Evolutionary conservation across 1,284 basidiomycete genomes (phyloP).

Genomic region (Naganishia sp.): DNA sequence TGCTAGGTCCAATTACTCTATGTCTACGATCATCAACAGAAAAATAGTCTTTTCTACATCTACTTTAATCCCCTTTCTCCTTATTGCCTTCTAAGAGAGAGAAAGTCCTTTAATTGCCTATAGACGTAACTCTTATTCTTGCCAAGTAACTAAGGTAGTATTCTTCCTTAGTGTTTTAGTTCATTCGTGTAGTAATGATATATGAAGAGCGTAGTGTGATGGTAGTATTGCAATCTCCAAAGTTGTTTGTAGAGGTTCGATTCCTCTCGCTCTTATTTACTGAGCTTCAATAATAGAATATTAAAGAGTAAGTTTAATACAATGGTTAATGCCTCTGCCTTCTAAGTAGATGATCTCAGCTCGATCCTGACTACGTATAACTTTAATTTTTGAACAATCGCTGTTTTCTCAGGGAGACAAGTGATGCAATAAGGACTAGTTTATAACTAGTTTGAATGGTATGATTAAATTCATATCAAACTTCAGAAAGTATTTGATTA

Average conservation of each 20-base stretch:
- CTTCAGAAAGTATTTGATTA: constrained; percentile 35
- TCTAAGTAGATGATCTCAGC: constrained; percentile 6
- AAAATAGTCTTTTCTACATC: neutral
- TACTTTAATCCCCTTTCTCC: constrained; percentile 8
- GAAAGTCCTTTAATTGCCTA: no score
- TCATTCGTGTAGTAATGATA: no score
- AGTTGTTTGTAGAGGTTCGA: constrained; percentile 9
- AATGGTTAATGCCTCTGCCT: constrained; percentile 9
- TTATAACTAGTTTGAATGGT: constrained; percentile 13
- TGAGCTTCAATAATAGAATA: no score
- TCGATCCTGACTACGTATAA: constrained; percentile 6
- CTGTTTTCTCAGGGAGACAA: no score
- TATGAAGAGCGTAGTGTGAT: constrained; percentile 1
- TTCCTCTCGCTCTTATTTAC: constrained; percentile 12
- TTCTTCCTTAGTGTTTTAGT: no score
- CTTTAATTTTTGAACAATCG: constrained; percentile 3
- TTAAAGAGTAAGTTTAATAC: constrained; percentile 1
- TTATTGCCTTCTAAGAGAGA: no score
- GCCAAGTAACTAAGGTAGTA: no score
- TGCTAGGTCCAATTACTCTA: constrained; percentile 13
- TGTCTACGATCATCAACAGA: constrained; percentile 16
- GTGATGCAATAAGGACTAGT: no score
- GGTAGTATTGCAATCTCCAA: constrained; percentile 9
- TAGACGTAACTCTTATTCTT: no score
- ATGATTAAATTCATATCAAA: constrained; percentile 5